Evolutionary conservation across 2,329 filamentous ascomycete genomes (phyloP).

Genomic region (Chaetoscypha palmicola): DNA sequence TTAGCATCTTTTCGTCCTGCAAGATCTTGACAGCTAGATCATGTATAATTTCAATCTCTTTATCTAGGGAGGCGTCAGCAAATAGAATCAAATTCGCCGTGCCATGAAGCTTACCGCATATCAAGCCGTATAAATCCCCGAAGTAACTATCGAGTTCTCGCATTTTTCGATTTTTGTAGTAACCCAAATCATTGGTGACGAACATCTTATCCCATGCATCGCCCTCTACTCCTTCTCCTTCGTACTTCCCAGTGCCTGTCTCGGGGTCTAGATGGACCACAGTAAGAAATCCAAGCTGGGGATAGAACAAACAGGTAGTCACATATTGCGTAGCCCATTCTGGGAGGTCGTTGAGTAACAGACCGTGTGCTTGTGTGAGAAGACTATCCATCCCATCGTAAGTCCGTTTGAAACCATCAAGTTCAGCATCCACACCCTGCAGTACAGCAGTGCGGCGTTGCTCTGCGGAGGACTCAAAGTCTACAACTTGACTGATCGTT

Average conservation of each 20-base stretch:
- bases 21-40: conserved; percentile 65
- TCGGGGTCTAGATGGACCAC: conserved; percentile 57
- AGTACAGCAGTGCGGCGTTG: conserved; percentile 67
- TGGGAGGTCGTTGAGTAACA: conserved; percentile 58
- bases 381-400: conserved; percentile 74
- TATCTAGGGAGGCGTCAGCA: conserved; percentile 45
- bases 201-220: conserved; percentile 76
- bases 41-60: conserved; percentile 84
- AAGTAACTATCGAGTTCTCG: conserved; percentile 70
- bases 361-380: conserved; percentile 58
- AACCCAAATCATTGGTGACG: conserved; percentile 59
- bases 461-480: conserved; percentile 66
- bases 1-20: conserved; percentile 58
- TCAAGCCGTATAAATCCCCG: conserved; percentile 78
- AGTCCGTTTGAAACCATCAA: conserved; percentile 70
- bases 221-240: conserved; percentile 48
- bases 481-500: conserved; percentile 65
- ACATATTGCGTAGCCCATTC: conserved; percentile 46
- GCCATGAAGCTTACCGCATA: conserved; percentile 56
- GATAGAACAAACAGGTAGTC: conserved; percentile 79
- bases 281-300: conserved; percentile 84
- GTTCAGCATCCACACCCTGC: conserved; percentile 60
- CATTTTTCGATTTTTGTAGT: conserved; percentile 85
- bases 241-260: conserved; percentile 53
- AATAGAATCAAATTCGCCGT: neutral